Conservation (phyloP, 2,329 filamentous ascomycete species). For the Xylariaceae sp. region DNA sequence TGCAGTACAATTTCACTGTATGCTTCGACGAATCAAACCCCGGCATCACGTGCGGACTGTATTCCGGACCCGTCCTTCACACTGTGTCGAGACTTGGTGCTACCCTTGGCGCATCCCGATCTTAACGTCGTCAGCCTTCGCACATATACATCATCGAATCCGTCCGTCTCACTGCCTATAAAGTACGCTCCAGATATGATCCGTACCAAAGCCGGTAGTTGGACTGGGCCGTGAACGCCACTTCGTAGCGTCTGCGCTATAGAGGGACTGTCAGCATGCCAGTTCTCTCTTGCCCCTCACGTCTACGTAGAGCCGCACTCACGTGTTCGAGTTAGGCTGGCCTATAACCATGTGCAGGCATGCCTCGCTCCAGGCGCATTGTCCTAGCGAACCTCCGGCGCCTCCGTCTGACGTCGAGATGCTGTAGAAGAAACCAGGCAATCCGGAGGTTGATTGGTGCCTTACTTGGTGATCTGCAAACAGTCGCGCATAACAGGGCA, state of each 20-base stretch:
- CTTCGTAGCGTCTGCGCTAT: background rate
- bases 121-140: too few relatives aligned
- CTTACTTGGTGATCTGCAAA: background rate
- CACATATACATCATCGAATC: background rate
- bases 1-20: too few relatives aligned
- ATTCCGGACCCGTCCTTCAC: too few relatives aligned
- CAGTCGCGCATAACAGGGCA: background rate
- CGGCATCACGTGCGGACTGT: too few relatives aligned
- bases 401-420: background rate
- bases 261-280: background rate
- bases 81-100: too few relatives aligned
- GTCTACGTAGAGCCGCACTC: too few relatives aligned
- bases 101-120: too few relatives aligned
- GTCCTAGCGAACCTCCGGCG: background rate
- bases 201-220: background rate
- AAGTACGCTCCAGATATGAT: background rate
- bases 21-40: too few relatives aligned
- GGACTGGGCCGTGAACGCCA: background rate
- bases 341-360: background rate
- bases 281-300: background rate
- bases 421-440: background rate
- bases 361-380: background rate
- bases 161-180: background rate
- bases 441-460: background rate
- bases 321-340: too few relatives aligned